Conservation (phyloP, 495 filamentous ascomycete genomes). For the Corynascus novoguineensis region DNA sequence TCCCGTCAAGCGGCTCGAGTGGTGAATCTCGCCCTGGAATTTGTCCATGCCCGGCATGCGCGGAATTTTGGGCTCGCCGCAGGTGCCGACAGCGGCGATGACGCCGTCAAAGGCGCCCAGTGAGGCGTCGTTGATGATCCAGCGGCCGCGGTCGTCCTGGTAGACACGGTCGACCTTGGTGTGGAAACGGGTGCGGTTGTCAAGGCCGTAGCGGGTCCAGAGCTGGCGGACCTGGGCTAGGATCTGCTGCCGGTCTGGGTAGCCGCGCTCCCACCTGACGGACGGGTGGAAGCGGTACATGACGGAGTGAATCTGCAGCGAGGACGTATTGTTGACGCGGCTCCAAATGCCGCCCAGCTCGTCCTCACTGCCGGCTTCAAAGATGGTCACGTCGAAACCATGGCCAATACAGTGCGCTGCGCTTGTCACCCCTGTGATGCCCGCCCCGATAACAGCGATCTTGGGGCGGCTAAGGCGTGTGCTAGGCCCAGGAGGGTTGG, state of each 20-base stretch:
- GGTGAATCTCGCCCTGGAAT: constrained; percentile 64
- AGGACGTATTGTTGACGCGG: constrained; percentile 70
- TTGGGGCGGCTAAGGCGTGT: constrained; percentile 52
- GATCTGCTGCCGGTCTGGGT: constrained; percentile 70
- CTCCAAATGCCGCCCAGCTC: constrained; percentile 80
- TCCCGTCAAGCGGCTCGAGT: constrained; percentile 69
- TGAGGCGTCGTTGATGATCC: constrained; percentile 66
- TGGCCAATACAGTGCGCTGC: constrained; percentile 83
- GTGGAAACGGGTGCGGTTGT: constrained; percentile 65
- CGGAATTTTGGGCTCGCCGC: constrained; percentile 70
- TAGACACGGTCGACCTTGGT: constrained; percentile 62
- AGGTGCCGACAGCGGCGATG: constrained; percentile 70
- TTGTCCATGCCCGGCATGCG: constrained; percentile 57
- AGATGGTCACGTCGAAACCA: constrained; percentile 76
- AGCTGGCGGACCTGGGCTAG: constrained; percentile 61
- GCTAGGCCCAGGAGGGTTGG: constrained; percentile 57
- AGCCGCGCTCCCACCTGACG: constrained; percentile 64
- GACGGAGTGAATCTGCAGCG: constrained; percentile 74
- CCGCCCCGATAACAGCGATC: constrained; percentile 78
- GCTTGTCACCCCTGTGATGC: constrained; percentile 74
- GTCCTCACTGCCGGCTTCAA: constrained; percentile 60
- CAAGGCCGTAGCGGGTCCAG: constrained; percentile 71
- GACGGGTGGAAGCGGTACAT: constrained; percentile 89
- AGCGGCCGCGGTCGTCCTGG: constrained; percentile 61
- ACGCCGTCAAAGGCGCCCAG: constrained; percentile 73